Evolutionary conservation across 225 moss, liverwort and hornwort genomes (phyloP).

Genomic region (Bryoerythrophyllum caledonicum): DNA sequence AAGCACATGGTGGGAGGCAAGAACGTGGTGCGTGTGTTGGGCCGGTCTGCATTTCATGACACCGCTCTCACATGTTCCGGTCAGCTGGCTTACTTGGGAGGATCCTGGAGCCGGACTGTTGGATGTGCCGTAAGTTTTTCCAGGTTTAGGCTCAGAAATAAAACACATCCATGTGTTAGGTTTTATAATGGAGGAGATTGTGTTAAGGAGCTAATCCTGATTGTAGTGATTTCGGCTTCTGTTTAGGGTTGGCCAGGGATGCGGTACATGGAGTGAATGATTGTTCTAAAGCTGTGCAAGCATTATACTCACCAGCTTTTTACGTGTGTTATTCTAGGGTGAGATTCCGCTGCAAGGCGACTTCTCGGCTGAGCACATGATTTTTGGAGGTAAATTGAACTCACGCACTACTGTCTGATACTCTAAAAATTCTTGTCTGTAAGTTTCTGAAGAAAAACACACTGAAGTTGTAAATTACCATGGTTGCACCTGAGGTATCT

Average conservation of each 20-base stretch:
- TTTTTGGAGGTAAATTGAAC: constrained; percentile 62
- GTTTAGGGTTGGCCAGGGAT: background rate
- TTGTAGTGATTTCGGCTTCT: background rate
- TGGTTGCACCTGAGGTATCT: background rate
- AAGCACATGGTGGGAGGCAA: constrained; percentile 98
- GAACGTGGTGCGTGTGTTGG: constrained; percentile 86
- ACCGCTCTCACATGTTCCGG: constrained; percentile 89
- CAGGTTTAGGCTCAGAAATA: background rate
- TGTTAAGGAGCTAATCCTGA: background rate
- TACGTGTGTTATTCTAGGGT: constrained; percentile 38
- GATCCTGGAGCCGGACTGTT: constrained; percentile 79
- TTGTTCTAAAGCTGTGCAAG: background rate
- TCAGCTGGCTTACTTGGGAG: constrained; percentile 89
- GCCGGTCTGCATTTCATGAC: constrained; percentile 95
- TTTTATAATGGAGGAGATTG: background rate
- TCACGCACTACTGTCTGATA: background rate
- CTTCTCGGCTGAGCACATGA: constrained; percentile 93
- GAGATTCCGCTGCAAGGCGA: constrained; percentile 97
- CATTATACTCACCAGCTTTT: background rate
- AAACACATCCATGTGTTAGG: background rate
- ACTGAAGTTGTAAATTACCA: background rate
- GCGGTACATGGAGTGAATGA: background rate
- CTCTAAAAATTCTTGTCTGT: background rate
- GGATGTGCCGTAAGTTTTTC: constrained; percentile 43
- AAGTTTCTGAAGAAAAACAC: background rate